A percentile compares a stretch with the other conserved stretches of the same genome.
These are phyloP conservation scores for Monilinia vaccinii-corymbosi DNA, from an alignment of 2,329 filamentous ascomycete species.

Conservation along the genomic window DNA sequence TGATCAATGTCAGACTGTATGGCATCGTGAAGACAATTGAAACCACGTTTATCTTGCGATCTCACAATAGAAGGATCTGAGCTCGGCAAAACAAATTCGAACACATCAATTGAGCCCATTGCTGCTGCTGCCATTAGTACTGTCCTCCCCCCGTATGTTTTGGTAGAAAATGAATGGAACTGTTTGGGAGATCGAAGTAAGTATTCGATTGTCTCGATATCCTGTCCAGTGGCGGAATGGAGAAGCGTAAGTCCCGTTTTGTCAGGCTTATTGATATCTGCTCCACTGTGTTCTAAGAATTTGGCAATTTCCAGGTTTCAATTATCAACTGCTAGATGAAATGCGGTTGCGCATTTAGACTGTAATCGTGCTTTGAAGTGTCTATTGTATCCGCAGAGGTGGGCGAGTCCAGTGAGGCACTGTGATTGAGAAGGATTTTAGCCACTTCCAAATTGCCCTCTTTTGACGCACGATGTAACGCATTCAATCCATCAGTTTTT, in stretches of 20 bases:
- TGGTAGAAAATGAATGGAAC: background rate
- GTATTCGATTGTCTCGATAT: background rate
- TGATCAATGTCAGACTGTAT: background rate
- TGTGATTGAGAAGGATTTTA: background rate
- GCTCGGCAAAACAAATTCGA: background rate
- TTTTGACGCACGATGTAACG: constrained; percentile 4
- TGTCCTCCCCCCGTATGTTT: background rate
- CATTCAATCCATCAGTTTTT: background rate
- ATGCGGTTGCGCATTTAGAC: background rate
- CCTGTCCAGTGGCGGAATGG: background rate
- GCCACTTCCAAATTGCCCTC: background rate
- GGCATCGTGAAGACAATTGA: background rate
- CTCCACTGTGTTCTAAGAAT: background rate
- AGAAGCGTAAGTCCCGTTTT: background rate
- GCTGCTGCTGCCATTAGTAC: background rate
- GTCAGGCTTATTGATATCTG: background rate
- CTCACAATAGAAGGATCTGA: background rate
- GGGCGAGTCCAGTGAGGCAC: background rate
- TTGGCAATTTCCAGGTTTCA: background rate
- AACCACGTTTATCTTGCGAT: background rate
- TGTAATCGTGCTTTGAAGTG: background rate
- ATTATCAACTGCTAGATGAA: background rate
- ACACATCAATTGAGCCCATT: background rate
- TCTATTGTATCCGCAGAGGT: background rate
- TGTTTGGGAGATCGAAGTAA: background rate